These are phyloP conservation scores for Neohortaea acidophila DNA, from an alignment of 495 filamentous ascomycete genomes.

Conservation along the genomic window DNA sequence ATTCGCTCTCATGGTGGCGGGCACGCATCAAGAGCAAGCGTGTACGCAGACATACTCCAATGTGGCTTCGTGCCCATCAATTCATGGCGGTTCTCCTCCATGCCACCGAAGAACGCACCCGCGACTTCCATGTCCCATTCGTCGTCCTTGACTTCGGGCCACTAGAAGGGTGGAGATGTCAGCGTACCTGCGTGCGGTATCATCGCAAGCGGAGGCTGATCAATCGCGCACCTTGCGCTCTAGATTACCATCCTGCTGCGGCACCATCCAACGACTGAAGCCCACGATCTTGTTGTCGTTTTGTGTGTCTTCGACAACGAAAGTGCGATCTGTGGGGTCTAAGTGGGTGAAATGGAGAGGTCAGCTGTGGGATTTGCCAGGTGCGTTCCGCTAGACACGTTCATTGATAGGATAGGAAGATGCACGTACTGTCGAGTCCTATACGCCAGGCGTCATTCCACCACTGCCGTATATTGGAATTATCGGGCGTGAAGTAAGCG, in stretches of 20 bases:
- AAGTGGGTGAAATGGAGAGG: too few relatives aligned
- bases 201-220: too few relatives aligned
- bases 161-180: too few relatives aligned
- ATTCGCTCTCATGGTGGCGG: too few relatives aligned
- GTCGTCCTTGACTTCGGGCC: background rate
- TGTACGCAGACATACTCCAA: constrained; percentile 5
- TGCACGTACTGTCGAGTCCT: constrained; percentile 8
- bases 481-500: constrained; percentile 7
- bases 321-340: constrained; percentile 8
- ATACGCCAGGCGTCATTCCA: constrained; percentile 7
- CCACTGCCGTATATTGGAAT: background rate
- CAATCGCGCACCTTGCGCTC: constrained; percentile 5
- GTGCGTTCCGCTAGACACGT: too few relatives aligned
- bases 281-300: constrained; percentile 5
- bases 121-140: constrained; percentile 9
- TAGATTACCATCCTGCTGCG: constrained; percentile 8
- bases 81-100: constrained; percentile 8
- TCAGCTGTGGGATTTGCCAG: too few relatives aligned
- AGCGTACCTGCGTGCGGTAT: too few relatives aligned
- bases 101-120: constrained; percentile 10
- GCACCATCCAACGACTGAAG: constrained; percentile 12
- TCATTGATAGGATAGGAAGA: too few relatives aligned
- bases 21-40: too few relatives aligned
- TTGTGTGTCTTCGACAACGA: constrained; percentile 12
- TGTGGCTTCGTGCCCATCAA: constrained; percentile 10